Evolutionary conservation across 768 basidiomycete genomes (phyloP), one percentile per base, ranked within the genome.

Genomic region (Dioszegia aurantiaca): DNA sequence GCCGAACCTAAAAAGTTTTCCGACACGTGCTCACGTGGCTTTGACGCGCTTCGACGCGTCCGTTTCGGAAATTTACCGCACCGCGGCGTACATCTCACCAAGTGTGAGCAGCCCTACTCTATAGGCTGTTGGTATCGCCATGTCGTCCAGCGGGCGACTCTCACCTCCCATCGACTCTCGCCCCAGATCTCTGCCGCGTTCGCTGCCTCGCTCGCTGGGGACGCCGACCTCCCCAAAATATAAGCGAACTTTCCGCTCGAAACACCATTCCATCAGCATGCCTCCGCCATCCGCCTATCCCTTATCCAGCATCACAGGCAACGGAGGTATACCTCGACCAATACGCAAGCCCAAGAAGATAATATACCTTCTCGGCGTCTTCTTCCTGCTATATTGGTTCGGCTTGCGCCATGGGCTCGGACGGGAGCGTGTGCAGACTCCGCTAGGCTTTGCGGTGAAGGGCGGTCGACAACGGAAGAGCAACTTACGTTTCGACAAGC

Each of bases 341-440:
- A 67, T 69, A 39, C 48, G 70, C 28, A 55, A 64, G 47, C 75
- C 75, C 2, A 64, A 64, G 31, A 74, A 76, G 61, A 74, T 76
- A 49, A 40, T 76, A 19, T 76, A 73, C 53, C 68, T 76, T 43
- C 23, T 74, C 27, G 62, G 62, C 23, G 66, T 74, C 56, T 73
- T 76, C 69, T 65, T 68, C 55, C 49, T 65, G 12, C 62, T 76
- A 17, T 76, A 76, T 56, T 76, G 72, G 70, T 76, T 70, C 56
- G 73, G 73, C 0, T 61, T 76, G 53, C 64, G 75, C 14, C 75
- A 76, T 61, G 75, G 75, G 1, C 61, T 76, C 9, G 75, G 75
- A 4, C 60, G 63, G 37, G 74, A 76, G 49, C 58, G 74, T 23
- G 59, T 64, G 59, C 68, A 63, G 1, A 65, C 65, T 16, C 70